Conservation (phyloP, 2,329 filamentous ascomycete species). For the Curvularia hawaiiensis region DNA sequence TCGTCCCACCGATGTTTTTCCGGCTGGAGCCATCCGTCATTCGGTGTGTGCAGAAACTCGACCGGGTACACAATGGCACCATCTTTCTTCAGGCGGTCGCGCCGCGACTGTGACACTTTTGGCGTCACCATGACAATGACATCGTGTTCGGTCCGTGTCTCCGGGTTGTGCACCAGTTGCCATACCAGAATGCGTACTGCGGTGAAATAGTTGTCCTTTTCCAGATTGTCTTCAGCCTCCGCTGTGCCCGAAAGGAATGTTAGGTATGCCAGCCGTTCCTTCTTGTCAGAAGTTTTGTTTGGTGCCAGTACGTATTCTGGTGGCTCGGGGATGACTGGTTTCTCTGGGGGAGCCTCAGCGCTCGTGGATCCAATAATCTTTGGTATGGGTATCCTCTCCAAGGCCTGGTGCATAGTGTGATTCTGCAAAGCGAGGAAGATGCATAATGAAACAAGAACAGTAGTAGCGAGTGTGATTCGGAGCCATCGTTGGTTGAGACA, state of each 20-base stretch:
- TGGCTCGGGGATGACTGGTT: background rate
- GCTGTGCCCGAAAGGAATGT: constrained; percentile 32
- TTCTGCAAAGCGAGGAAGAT: background rate
- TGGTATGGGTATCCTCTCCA: background rate
- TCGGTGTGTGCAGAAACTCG: constrained; percentile 27
- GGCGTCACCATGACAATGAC: constrained; percentile 38
- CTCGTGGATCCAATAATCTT: background rate
- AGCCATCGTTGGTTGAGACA: background rate
- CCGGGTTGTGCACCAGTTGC: constrained; percentile 35
- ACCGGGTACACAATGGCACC: constrained; percentile 35
- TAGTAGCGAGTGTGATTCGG: background rate
- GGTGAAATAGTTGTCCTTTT: constrained; percentile 37
- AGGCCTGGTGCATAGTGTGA: background rate
- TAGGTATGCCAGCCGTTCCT: constrained; percentile 29
- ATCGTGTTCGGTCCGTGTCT: constrained; percentile 30
- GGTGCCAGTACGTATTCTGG: constrained; percentile 1
- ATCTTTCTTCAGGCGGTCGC: constrained; percentile 28
- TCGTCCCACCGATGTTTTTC: constrained; percentile 37
- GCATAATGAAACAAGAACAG: background rate
- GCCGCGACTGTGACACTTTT: constrained; percentile 25
- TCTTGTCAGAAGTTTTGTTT: background rate
- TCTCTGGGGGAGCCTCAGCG: background rate
- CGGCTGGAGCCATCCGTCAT: constrained; percentile 24
- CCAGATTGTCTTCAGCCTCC: constrained; percentile 24
- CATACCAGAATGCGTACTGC: constrained; percentile 38